Evolutionary conservation across 768 basidiomycete genomes (phyloP).

Genomic region (Amanita thiersii): DNA sequence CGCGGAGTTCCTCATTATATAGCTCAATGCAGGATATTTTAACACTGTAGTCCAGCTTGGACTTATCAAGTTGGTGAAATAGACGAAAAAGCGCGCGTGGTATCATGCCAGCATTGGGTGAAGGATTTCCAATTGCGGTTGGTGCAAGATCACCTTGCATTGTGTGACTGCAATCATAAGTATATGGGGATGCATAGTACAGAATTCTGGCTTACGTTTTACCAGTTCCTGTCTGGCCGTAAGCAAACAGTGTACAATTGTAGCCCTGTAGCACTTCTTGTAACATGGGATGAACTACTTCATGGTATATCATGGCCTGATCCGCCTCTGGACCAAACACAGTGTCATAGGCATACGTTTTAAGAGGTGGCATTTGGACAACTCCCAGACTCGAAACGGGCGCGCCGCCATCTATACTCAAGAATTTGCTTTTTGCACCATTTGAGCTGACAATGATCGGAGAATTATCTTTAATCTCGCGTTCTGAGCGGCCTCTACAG

Average conservation of each 20-base stretch:
- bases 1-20: slow-evolving; percentile 97
- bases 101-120: slow-evolving; percentile 88
- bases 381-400: slow-evolving; percentile 67
- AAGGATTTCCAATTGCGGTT: slow-evolving; percentile 83
- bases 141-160: slow-evolving; percentile 93
- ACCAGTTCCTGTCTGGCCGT: slow-evolving; percentile 97
- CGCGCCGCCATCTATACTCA: slow-evolving; percentile 73
- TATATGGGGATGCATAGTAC: slow-evolving; percentile 4
- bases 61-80: slow-evolving; percentile 79
- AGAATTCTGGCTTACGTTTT: slow-evolving; percentile 77
- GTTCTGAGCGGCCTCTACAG: slow-evolving; percentile 78
- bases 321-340: slow-evolving; percentile 98
- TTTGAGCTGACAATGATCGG: slow-evolving; percentile 79
- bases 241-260: slow-evolving; percentile 96
- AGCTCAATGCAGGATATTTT: slow-evolving; percentile 92
- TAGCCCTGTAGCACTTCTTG: slow-evolving; percentile 93
- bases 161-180: slow-evolving; percentile 52
- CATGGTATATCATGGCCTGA: slow-evolving; percentile 88
- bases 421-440: slow-evolving; percentile 66
- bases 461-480: slow-evolving; percentile 79
- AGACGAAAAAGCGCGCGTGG: slow-evolving; percentile 88
- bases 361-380: slow-evolving; percentile 62
- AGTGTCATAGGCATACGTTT: slow-evolving; percentile 90
- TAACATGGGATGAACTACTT: slow-evolving; percentile 89
- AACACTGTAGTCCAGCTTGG: slow-evolving; percentile 78